Percentiles rank a stretch among this genome's conserved stretches.
Evolutionary conservation across 345 rosid species (phyloP).

Genomic region (Eucalyptus viminalis): DNA sequence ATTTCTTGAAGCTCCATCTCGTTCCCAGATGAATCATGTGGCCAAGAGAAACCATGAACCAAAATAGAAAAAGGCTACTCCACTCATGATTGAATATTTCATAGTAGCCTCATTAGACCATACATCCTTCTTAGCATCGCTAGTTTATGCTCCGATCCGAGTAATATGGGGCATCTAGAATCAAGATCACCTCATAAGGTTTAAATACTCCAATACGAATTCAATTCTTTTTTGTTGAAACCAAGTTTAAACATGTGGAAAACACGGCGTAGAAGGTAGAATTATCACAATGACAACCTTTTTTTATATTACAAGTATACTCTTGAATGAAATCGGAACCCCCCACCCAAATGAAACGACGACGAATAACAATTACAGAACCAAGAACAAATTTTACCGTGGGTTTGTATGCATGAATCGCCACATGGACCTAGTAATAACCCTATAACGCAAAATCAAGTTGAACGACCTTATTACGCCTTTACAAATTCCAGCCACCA

Average conservation of each 20-base stretch:
- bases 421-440: neutral
- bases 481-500: neutral
- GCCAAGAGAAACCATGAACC: neutral
- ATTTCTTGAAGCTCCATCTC: too few species aligned
- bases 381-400: neutral
- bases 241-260: neutral
- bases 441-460: neutral
- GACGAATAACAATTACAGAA: neutral
- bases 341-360: neutral
- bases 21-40: rapidly evolving
- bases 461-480: neutral
- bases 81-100: neutral
- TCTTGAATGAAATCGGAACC: neutral
- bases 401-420: neutral
- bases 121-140: slow-evolving; percentile 25
- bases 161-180: rapidly evolving
- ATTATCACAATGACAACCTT: neutral
- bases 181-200: too few species aligned
- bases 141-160: too few species aligned
- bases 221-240: neutral
- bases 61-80: too few species aligned
- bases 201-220: neutral
- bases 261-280: neutral
- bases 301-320: neutral
- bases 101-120: neutral